Evolutionary conservation across 805 yeast genomes (phyloP).

Genomic region (Lipomyces sp.): DNA sequence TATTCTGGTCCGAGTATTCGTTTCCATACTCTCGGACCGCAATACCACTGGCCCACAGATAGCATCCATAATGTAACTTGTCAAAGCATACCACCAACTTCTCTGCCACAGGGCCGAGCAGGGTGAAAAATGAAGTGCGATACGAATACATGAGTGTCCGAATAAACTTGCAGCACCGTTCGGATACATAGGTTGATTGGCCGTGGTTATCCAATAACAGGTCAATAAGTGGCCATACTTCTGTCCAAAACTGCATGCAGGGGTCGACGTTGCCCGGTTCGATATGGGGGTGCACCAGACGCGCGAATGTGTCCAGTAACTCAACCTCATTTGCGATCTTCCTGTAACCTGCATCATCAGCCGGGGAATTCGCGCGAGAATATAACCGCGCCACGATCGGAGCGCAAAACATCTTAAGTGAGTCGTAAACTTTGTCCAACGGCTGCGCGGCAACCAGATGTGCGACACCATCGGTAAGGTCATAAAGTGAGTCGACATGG

Average conservation of each 20-base stretch:
- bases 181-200: slow-evolving; percentile 66
- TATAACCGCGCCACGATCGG: slow-evolving; percentile 57
- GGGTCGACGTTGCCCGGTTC: slow-evolving; percentile 47
- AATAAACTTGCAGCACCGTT: slow-evolving; percentile 70
- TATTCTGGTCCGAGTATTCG: slow-evolving; percentile 53
- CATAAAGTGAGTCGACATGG: slow-evolving; percentile 72
- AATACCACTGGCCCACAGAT: slow-evolving; percentile 83
- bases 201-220: slow-evolving; percentile 61
- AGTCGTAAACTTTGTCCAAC: slow-evolving; percentile 55
- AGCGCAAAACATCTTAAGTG: slow-evolving; percentile 65
- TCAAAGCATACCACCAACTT: slow-evolving; percentile 73
- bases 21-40: slow-evolving; percentile 72
- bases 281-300: slow-evolving; percentile 55
- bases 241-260: slow-evolving; percentile 58
- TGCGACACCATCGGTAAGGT: slow-evolving; percentile 87
- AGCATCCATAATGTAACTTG: slow-evolving; percentile 74
- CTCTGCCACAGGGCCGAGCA: slow-evolving; percentile 67
- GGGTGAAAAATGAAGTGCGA: slow-evolving; percentile 59
- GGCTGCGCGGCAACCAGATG: slow-evolving; percentile 71
- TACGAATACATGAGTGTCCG: slow-evolving; percentile 68
- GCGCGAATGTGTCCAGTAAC: slow-evolving; percentile 63
- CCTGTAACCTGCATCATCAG: slow-evolving; percentile 48
- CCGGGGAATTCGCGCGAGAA: slow-evolving; percentile 40
- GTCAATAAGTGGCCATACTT: slow-evolving; percentile 64
- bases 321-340: slow-evolving; percentile 76